These are phyloP conservation scores for Acanthamoeba triangularis DNA, from an alignment of 208 protist genomes.

Conservation along the genomic window DNA sequence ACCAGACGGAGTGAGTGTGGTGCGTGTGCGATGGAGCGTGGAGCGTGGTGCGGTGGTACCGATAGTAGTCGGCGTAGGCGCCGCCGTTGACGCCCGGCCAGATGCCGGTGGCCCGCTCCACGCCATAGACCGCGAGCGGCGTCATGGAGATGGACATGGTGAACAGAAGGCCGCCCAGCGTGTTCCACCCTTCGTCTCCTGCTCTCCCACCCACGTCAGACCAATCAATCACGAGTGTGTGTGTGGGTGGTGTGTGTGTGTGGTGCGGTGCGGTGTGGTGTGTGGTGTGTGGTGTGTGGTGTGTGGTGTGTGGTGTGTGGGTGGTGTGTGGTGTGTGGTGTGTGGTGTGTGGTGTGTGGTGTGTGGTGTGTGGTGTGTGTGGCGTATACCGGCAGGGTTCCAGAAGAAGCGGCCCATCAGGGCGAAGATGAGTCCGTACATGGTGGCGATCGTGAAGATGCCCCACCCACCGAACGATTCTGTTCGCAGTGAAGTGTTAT, in stretches of 20 bases:
- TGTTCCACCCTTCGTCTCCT: constrained; percentile 9
- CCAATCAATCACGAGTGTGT: background rate
- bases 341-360: too few relatives aligned
- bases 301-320: background rate
- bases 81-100: background rate
- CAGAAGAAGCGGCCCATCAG: background rate
- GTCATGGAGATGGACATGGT: background rate
- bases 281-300: too few relatives aligned
- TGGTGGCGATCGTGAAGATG: constrained; percentile 20
- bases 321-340: too few relatives aligned
- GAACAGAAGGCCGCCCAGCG: background rate
- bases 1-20: background rate
- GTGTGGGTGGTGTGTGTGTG: background rate
- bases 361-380: too few relatives aligned
- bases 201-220: background rate
- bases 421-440: constrained; percentile 28
- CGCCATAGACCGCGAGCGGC: background rate
- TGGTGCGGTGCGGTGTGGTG: too few relatives aligned
- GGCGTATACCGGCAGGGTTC: background rate
- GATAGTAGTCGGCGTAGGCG: background rate
- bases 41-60: background rate
- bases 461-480: constrained; percentile 5
- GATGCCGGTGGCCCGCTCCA: background rate
- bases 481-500: too few relatives aligned
- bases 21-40: background rate